These are phyloP conservation scores for Dipteronia sinensis DNA, from an alignment of 345 rosid species.

Conservation along the genomic window DNA sequence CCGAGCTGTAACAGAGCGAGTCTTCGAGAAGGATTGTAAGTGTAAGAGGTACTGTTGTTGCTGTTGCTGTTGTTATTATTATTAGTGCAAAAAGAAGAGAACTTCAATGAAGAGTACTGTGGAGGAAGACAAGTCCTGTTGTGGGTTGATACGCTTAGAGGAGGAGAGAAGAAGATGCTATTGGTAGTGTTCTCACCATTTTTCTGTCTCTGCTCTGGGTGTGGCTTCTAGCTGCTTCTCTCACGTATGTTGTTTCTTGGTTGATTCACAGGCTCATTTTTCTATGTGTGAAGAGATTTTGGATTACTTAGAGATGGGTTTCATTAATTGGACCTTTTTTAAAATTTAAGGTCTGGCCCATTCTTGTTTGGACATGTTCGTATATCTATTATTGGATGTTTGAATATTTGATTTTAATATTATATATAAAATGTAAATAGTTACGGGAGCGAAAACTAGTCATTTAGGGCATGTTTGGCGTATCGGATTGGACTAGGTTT, in stretches of 20 bases:
- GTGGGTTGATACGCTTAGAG: slow-evolving; percentile 8
- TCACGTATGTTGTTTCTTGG: not conserved
- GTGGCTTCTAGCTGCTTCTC: not conserved
- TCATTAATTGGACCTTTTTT: too few species aligned
- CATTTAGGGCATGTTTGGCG: too few species aligned
- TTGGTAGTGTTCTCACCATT: slow-evolving; percentile 25
- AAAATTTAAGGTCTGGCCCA: too few species aligned
- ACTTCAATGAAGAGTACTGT: not conserved
- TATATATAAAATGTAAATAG: too few species aligned
- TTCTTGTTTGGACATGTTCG: too few species aligned
- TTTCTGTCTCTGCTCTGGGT: too few species aligned
- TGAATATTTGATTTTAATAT: too few species aligned
- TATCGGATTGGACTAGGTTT: too few species aligned
- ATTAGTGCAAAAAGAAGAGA: slow-evolving; percentile 9
- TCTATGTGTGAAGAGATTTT: too few species aligned
- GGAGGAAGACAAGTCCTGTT: not conserved
- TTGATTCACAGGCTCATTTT: not conserved
- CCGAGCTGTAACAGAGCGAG: slow-evolving; percentile 47
- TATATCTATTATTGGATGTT: too few species aligned
- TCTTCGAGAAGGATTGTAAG: slow-evolving; percentile 36
- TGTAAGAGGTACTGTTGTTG: not conserved
- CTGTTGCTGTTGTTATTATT: not conserved
- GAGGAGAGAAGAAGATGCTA: slow-evolving; percentile 27
- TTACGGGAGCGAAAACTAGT: too few species aligned
- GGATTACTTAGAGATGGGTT: too few species aligned